Conservation (phyloP, 495 filamentous ascomycete species). For the Rhypophila decipiens region DNA sequence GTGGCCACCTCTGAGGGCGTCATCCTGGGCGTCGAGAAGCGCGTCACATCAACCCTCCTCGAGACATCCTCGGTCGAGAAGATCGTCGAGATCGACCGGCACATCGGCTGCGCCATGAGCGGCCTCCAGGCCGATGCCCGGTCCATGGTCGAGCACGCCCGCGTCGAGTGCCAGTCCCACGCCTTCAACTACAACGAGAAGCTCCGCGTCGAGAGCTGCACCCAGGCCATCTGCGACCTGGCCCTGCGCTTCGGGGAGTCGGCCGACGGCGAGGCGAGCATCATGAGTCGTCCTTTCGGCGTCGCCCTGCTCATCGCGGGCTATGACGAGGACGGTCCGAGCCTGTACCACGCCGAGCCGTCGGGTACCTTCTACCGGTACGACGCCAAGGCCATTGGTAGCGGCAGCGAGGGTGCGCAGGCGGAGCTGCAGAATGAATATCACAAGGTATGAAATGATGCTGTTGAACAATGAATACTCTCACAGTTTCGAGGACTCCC, state of each 20-base stretch:
- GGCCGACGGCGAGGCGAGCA: constrained; percentile 95
- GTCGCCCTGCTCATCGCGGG: constrained; percentile 95
- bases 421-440: constrained; percentile 98
- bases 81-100: constrained; percentile 97
- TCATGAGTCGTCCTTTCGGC: constrained; percentile 95
- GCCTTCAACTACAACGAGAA: constrained; percentile 94
- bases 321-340: constrained; percentile 94
- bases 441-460: constrained; percentile 84
- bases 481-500: too few relatives aligned
- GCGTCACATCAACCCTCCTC: constrained; percentile 92
- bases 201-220: constrained; percentile 92
- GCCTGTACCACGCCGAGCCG: constrained; percentile 95
- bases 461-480: too few relatives aligned
- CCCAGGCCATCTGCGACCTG: constrained; percentile 96
- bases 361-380: constrained; percentile 98
- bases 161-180: constrained; percentile 94
- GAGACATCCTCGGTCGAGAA: constrained; percentile 97
- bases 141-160: constrained; percentile 94
- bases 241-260: constrained; percentile 95
- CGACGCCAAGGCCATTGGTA: constrained; percentile 97
- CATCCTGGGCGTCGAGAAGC: constrained; percentile 96
- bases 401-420: constrained; percentile 92
- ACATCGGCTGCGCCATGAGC: constrained; percentile 98
- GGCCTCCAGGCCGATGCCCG: constrained; percentile 95
- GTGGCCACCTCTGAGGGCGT: constrained; percentile 91